Base-by-base conservation (phyloP, 163 green algal species). In the Volvox carteri region DNA sequence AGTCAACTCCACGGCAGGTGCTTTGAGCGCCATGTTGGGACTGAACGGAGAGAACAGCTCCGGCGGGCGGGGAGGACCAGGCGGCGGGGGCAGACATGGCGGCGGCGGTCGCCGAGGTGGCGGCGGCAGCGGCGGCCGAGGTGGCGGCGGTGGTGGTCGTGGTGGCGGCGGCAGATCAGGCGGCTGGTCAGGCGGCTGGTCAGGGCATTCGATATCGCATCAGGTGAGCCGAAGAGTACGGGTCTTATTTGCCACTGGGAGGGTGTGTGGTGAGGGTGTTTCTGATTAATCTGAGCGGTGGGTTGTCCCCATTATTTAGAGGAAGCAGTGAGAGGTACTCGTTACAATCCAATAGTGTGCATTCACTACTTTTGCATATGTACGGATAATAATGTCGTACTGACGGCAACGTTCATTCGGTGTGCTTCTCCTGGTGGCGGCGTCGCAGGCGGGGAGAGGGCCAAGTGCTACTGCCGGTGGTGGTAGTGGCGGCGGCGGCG, bases 141-240 rank as follows among this genome's bases (percentile, higher is more conserved):
- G 39, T 12, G 54, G 78, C 52, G 35, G 50, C 35, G 70, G 76
- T 16, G 35, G 50, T 39, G 18, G 65, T 25, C 42, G 21, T 23
- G 46, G 46, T 21, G 44, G 42, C 4, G 46, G 30, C 25, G 56
- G 78, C 33, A 7, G 65, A n/a, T n/a, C n/a, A n/a, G n/a, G n/a
- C n/a, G n/a, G n/a, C n/a, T n/a, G n/a, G n/a, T n/a, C n/a, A 44
- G 18, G 75, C 78, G 73, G 89, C 84, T 77, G 73, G 84, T 70
- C 67, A 52, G n/a, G n/a, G 48, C 75, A 84, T 21, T 23, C 16
- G 48, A 5, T n/a, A 37, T 48, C 46, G 12, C 75, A 67, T n/a
- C 73, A 81, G 25, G 16, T 37, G 70, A 14, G 48, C 12, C 48
- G 48, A 11, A 14, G n/a, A n/a, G n/a, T n/a, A n/a, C n/a, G n/a